These are phyloP conservation scores for Mortierella sp. DNA, from an alignment of 371 early-diverging fungal species.

Conservation along the genomic window DNA sequence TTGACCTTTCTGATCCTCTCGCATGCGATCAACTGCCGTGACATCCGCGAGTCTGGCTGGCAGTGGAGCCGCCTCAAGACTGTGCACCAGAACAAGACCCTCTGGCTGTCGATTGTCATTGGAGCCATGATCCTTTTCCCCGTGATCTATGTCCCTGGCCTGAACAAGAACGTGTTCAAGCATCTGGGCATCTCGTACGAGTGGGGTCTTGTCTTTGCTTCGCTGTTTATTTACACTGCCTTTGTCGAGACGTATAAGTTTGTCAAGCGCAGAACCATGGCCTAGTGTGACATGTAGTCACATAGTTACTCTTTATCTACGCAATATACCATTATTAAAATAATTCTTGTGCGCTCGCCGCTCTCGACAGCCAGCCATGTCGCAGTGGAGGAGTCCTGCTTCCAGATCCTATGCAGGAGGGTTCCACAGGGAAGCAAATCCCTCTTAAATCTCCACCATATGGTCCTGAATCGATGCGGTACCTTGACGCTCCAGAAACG, in stretches of 20 bases:
- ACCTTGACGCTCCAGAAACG: no score
- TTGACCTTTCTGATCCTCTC: conserved; percentile 75
- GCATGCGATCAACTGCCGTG: conserved; percentile 83
- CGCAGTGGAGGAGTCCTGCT: no score
- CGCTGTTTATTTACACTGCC: conserved; percentile 68
- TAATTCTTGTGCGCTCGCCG: no score
- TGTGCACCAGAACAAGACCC: conserved; percentile 68
- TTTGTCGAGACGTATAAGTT: conserved; percentile 71
- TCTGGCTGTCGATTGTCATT: conserved; percentile 65
- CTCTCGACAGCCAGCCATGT: no score
- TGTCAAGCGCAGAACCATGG: conserved; percentile 51
- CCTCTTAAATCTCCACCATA: no score
- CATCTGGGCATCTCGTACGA: conserved; percentile 79
- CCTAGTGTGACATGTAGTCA: no score
- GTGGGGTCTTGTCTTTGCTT: conserved; percentile 79
- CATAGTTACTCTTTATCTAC: no score
- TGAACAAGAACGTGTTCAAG: conserved; percentile 78
- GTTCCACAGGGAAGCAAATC: no score
- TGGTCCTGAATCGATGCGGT: no score
- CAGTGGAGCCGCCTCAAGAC: conserved; percentile 56
- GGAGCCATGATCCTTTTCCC: conserved; percentile 70
- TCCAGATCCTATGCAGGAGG: no score
- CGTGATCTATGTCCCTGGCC: conserved; percentile 76
- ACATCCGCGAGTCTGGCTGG: conserved; percentile 75
- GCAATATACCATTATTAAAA: no score